phyloP scores from a whole-genome alignment of 2,329 filamentous ascomycete species.

The Sphaerulina vaccinii region DNA sequence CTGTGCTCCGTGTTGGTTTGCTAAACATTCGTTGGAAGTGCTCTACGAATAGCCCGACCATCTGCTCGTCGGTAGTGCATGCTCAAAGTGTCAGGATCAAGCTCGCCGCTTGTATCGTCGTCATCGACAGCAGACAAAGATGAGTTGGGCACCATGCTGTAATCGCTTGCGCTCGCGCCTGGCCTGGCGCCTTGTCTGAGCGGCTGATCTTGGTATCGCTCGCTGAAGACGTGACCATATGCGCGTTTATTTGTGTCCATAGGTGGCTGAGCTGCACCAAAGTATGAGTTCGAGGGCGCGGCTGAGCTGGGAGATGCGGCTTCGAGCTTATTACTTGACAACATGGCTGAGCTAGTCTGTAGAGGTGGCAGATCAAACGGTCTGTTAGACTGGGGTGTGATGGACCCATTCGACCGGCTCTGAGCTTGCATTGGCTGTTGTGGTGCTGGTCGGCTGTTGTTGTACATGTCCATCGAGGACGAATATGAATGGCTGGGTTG shows the following conservation, averaged over 20 bases:
- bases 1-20: neutral
- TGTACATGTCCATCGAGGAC: conserved; percentile 25
- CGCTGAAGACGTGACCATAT: conserved; percentile 46
- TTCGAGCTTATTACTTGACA: conserved; percentile 39
- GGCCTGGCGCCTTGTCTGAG: conserved; percentile 48
- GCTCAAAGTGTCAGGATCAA: conserved; percentile 33
- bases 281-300: conserved; percentile 32
- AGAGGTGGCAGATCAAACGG: conserved; percentile 42
- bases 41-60: conserved; percentile 37
- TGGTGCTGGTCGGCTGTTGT: conserved; percentile 24
- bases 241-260: conserved; percentile 45
- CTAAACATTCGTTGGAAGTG: conserved; percentile 26
- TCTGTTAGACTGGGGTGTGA: conserved; percentile 24
- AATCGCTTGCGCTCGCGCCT: conserved; percentile 21
- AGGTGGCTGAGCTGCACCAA: conserved; percentile 23
- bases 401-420: conserved; percentile 25
- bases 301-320: conserved; percentile 47
- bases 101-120: conserved; percentile 26
- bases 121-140: conserved; percentile 36
- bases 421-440: conserved; percentile 31
- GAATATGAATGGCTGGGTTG: conserved; percentile 25
- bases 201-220: conserved; percentile 43
- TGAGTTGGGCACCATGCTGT: conserved; percentile 6
- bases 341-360: conserved; percentile 37
- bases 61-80: conserved; percentile 51